These are phyloP conservation scores for Choanephora cucurbitarum DNA, from an alignment of 371 early-diverging fungal genomes.

Conservation along the genomic window DNA sequence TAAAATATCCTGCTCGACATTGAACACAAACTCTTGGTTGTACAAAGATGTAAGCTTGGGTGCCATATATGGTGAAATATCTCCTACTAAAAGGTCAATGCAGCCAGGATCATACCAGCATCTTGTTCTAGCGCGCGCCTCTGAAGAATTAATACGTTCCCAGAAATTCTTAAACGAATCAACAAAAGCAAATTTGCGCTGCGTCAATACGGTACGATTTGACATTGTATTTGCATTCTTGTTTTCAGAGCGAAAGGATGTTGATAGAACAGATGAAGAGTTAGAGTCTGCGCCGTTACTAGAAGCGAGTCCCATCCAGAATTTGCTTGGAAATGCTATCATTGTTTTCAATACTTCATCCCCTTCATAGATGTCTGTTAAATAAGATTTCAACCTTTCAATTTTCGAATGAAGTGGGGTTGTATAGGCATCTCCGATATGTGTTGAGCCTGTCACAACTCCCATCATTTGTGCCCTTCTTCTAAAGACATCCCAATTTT, in stretches of 20 bases:
- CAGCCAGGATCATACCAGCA: constrained; percentile 51
- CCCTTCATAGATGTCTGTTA: constrained; percentile 71
- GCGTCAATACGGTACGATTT: neutral
- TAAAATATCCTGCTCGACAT: constrained; percentile 37
- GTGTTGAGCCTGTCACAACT: constrained; percentile 43
- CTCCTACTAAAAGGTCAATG: constrained; percentile 46
- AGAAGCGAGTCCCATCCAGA: constrained; percentile 15
- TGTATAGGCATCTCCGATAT: constrained; percentile 44
- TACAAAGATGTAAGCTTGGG: constrained; percentile 41
- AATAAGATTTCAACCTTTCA: constrained; percentile 62
- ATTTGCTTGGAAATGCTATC: constrained; percentile 38
- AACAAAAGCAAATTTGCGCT: constrained; percentile 25
- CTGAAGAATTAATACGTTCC: constrained; percentile 36
- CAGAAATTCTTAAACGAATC: constrained; percentile 37
- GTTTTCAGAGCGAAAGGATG: constrained; percentile 4
- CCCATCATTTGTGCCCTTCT: constrained; percentile 51
- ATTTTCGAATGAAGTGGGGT: constrained; percentile 67
- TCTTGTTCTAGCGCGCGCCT: constrained; percentile 34
- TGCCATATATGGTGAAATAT: constrained; percentile 52
- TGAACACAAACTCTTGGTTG: constrained; percentile 44
- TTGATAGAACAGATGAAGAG: neutral
- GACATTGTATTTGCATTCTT: neutral
- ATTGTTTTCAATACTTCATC: constrained; percentile 66
- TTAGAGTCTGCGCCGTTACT: neutral
- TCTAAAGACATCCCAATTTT: constrained; percentile 48